Base-by-base conservation (phyloP, 75 land plant species). In the Selaginella moellendorffii region DNA sequence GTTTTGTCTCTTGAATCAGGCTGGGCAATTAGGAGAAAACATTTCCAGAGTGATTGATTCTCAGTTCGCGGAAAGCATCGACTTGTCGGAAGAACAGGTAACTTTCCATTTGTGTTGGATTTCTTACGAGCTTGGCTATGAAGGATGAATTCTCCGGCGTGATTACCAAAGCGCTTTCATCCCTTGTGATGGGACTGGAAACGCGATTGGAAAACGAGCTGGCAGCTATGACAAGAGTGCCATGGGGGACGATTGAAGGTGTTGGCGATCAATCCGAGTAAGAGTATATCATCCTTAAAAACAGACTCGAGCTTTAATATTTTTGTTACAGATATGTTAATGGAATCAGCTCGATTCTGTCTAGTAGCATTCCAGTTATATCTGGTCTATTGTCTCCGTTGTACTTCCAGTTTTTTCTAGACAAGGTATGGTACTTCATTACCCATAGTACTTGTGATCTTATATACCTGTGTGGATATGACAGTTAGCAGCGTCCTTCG, bases 261-360 rank as follows among this genome's bases (percentile, higher is more conserved):
- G 99, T 95, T 62, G 99, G 99, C 54, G 99, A 95, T 69, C 99
- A 95, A 64, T 95, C 99, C 58, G 96, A 80, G 99, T 93, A 86
- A 30, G 77, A 5, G 46, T 36, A 36, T 36, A 36, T 36, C 46
- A n/a, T n/a, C n/a, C n/a, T n/a, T n/a, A n/a, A n/a, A n/a, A n/a
- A n/a, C n/a, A n/a, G n/a, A n/a, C n/a, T n/a, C n/a, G n/a, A n/a
- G n/a, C n/a, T n/a, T n/a, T n/a, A n/a, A n/a, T n/a, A n/a, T n/a
- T n/a, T n/a, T n/a, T n/a, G n/a, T n/a, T 81, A 54, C 79, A 93
- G 98, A 67, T 95, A 95, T 81, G 99, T 95, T 20, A 95, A 95
- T 78, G 81, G 82, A 22, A 89, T 95, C 30, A 95, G 85, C 65
- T 72, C 85, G 42, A 88, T 89, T 42, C 87, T 95, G 54, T 73